phyloP scores from a whole-genome alignment of 2,329 filamentous ascomycete genomes.

The Cladophialophora bantiana region DNA sequence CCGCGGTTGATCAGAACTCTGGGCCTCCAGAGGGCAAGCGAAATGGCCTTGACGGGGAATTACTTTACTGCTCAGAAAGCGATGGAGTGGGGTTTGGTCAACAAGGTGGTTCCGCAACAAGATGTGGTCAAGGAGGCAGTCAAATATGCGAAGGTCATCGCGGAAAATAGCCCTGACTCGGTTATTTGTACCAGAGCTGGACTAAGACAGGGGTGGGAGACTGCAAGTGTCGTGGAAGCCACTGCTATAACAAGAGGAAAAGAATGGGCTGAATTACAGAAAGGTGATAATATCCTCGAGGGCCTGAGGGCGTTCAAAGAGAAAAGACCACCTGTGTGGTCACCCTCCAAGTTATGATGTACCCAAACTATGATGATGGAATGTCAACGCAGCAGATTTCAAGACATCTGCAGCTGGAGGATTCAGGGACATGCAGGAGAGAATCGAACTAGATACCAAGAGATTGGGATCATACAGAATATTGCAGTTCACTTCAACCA shows the following conservation, averaged over 20 bases:
- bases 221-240: conserved; percentile 67
- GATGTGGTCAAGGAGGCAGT: conserved; percentile 55
- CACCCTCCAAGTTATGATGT: conserved; percentile 34
- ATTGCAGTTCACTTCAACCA: too few relatives aligned
- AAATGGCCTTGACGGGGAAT: conserved; percentile 73
- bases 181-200: conserved; percentile 75
- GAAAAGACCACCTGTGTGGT: conserved; percentile 73
- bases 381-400: neutral
- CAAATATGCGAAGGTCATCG: conserved; percentile 66
- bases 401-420: neutral
- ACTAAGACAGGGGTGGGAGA: conserved; percentile 74
- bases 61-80: conserved; percentile 66
- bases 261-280: conserved; percentile 23
- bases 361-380: neutral
- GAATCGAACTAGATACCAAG: too few relatives aligned
- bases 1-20: conserved; percentile 70
- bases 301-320: conserved; percentile 78
- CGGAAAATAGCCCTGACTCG: conserved; percentile 73
- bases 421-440: too few relatives aligned
- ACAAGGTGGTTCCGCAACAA: conserved; percentile 47
- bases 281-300: conserved; percentile 72
- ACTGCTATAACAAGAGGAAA: conserved; percentile 71
- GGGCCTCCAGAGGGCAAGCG: conserved; percentile 71
- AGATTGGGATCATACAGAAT: too few relatives aligned
- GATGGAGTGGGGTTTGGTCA: conserved; percentile 71